Conservation (phyloP, 768 basidiomycete genomes). For the Pisolithus microcarpus region DNA sequence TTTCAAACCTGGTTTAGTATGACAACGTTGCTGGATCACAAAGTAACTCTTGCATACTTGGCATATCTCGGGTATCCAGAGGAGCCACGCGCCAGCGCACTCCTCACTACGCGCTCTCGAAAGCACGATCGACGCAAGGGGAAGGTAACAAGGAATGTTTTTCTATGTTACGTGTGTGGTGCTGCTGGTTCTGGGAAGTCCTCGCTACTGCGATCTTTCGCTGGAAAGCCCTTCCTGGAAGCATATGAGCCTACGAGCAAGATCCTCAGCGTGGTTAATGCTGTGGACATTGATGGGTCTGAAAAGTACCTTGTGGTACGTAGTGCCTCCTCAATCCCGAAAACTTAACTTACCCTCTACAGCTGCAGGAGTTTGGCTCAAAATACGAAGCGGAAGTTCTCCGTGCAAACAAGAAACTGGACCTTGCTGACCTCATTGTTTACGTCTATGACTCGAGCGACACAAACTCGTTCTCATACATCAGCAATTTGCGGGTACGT, state of each 20-base stretch:
- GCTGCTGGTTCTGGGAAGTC: constrained; percentile 97
- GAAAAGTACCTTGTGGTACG: constrained; percentile 96
- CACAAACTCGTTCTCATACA: constrained; percentile 97
- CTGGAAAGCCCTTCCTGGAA: constrained; percentile 68
- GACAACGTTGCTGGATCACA: constrained; percentile 94
- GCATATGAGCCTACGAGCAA: constrained; percentile 85
- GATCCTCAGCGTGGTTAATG: constrained; percentile 87
- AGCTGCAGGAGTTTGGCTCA: constrained; percentile 97
- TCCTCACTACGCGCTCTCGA: constrained; percentile 79
- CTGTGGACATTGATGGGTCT: constrained; percentile 87
- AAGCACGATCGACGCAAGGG: constrained; percentile 82
- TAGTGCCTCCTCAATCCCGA: constrained; percentile 12
- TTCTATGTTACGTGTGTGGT: constrained; percentile 89
- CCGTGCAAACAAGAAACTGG: constrained; percentile 84
- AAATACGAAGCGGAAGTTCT: constrained; percentile 89
- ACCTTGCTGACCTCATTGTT: constrained; percentile 88
- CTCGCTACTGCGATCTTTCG: constrained; percentile 74
- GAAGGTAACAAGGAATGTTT: constrained; percentile 85
- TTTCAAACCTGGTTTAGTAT: constrained; percentile 47
- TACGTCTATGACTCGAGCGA: constrained; percentile 98
- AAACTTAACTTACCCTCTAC: constrained; percentile 4
- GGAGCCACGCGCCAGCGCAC: constrained; percentile 71
- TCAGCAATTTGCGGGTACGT: constrained; percentile 87
- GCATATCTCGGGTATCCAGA: constrained; percentile 90
- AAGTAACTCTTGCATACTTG: constrained; percentile 86